Conservation (phyloP, 345 rosid species). For the Draba incana region DNA sequence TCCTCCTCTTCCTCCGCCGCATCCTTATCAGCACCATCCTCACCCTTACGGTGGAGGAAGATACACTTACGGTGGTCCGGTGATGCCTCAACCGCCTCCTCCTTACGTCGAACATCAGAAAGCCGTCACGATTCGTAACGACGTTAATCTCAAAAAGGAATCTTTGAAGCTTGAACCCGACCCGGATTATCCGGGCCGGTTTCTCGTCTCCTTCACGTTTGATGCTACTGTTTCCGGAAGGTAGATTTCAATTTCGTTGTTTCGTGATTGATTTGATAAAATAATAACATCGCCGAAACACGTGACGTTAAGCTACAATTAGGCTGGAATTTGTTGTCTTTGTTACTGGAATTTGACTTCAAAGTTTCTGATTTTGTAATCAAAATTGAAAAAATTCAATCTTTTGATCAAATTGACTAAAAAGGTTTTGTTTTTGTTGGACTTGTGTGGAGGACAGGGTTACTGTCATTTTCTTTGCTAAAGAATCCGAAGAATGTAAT, state of each 20-base stretch:
- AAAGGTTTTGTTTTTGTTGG: slow-evolving; percentile 10
- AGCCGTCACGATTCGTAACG: slow-evolving; percentile 75
- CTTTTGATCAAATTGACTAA: neutral
- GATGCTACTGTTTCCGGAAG: slow-evolving; percentile 88
- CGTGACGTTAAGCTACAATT: slow-evolving; percentile 16
- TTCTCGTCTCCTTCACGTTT: slow-evolving; percentile 77
- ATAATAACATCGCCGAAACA: slow-evolving; percentile 18
- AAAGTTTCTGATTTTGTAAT: neutral
- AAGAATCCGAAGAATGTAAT: slow-evolving; percentile 70
- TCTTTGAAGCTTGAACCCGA: slow-evolving; percentile 65
- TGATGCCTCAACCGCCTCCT: slow-evolving; percentile 45
- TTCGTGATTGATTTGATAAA: slow-evolving; percentile 15
- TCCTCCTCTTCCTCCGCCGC: slow-evolving; percentile 32
- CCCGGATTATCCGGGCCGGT: slow-evolving; percentile 59
- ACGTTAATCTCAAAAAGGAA: slow-evolving; percentile 86
- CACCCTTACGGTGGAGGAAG: slow-evolving; percentile 55
- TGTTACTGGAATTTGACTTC: neutral
- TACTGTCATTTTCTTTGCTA: slow-evolving; percentile 74
- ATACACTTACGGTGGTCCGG: slow-evolving; percentile 48
- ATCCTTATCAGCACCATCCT: slow-evolving; percentile 24
- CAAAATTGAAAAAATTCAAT: neutral
- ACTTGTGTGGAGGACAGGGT: slow-evolving; percentile 52
- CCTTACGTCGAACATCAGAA: slow-evolving; percentile 83
- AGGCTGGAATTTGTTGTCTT: slow-evolving; percentile 5
- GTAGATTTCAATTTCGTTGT: slow-evolving; percentile 41